These are phyloP conservation scores for Russula compacta DNA, from an alignment of 768 basidiomycete species.

Conservation along the genomic window DNA sequence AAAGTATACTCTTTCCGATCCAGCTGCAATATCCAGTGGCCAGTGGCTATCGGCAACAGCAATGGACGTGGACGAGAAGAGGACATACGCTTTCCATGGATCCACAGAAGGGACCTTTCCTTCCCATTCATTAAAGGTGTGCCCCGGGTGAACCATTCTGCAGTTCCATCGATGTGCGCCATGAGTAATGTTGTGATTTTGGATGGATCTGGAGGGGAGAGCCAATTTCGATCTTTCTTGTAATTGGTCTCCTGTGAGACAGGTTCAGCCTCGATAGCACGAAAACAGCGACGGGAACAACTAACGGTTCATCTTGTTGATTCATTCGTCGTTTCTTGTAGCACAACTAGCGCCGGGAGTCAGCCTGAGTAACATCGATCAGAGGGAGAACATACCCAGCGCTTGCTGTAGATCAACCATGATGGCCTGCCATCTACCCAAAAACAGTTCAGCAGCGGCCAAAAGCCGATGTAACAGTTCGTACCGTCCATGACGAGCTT, in stretches of 20 bases:
- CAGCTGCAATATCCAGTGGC: not conserved
- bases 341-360: not conserved
- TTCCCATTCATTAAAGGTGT: not conserved
- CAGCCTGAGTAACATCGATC: not conserved
- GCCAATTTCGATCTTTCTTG: not conserved
- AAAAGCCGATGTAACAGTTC: not conserved
- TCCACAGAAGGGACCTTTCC: not conserved
- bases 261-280: not conserved
- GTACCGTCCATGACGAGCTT: not conserved
- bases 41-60: too few species aligned
- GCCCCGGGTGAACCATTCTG: not conserved
- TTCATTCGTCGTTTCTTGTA: not conserved
- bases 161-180: not conserved
- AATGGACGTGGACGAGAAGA: too few species aligned
- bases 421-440: not conserved
- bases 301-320: slow-evolving; percentile 7
- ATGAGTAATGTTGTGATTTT: not conserved
- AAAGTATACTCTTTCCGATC: not conserved
- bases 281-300: not conserved
- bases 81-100: slow-evolving; percentile 11
- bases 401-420: not conserved
- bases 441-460: too few species aligned
- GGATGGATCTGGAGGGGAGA: slow-evolving; percentile 1
- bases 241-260: not conserved
- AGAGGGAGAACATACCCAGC: too few species aligned